Base-by-base conservation (phyloP, 192 early-diverging fungal genomes). In the Pilaira anomala region DNA sequence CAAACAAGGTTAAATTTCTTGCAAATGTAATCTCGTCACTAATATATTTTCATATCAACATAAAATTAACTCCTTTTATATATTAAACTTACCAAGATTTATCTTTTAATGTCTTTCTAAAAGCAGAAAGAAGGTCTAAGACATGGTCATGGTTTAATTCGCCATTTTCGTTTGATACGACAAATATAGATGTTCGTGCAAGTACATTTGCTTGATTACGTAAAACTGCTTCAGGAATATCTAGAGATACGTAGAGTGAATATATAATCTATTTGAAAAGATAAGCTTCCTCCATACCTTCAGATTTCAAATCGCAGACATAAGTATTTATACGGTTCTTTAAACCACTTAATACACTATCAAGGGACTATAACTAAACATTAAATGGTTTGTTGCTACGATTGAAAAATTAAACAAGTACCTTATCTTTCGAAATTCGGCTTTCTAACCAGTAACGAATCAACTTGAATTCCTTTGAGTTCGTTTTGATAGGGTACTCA, bases 131-230 rank as follows among this genome's bases (percentile, higher is more conserved):
- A 7, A 62, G 21, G 3, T 46, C 33, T 14, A 45, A 48, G 0
- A 67, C 44, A 19, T 14, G 21, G 7, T 70, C 46, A 16, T 33
- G 3, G 1, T 53, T 25, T 9, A 60, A 18, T 13, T 44, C 46
- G 6, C 45, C 60, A 1, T 29, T 4, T 24, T 73, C 54, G 36
- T 58, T 26, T 3, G 36, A 22, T 14, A 51, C 45, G 14, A 58
- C 22, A 30, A 73, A 67, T 4, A 73, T 21, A 18, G 61, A 30
- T 11, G 45, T 22, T 28, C 71, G 49, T 0, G 65, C 55, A 4
- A 73, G 56, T 4, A 73, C 64, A 36, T 67, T 44, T 5, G 71
- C 65, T 52, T 73, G 65, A 14, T 52, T 67, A 7, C 56, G 57
- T 7, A 73, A 25, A 7, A 69, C 44, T 33, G 51, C 40, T 0